A percentile compares a stretch with the other conserved stretches of the same genome.
phyloP scores from a whole-genome alignment of 371 early-diverging fungal species.

The Lichtheimia hyalospora region DNA sequence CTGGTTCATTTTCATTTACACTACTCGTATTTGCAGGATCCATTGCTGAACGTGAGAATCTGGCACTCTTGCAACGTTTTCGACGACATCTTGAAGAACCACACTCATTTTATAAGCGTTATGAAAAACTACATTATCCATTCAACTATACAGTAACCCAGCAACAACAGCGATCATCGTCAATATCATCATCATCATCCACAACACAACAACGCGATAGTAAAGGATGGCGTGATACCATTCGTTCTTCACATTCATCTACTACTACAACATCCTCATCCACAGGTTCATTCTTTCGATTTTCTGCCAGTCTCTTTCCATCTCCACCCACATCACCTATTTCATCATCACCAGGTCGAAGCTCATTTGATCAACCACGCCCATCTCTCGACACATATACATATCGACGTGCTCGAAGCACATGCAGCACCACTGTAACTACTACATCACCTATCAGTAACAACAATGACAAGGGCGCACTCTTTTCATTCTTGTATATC shows the following conservation, averaged over 20 bases:
- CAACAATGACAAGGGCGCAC: neutral
- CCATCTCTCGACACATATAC: conserved; percentile 1
- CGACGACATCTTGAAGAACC: conserved; percentile 25
- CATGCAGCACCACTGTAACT: neutral
- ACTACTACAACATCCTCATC: conserved; percentile 29
- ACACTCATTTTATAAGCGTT: conserved; percentile 18
- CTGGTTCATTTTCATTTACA: conserved; percentile 21
- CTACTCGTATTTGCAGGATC: conserved; percentile 38
- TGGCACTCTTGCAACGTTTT: conserved; percentile 17
- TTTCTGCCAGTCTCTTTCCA: conserved; percentile 40
- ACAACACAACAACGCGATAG: neutral
- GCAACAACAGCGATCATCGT: neutral
- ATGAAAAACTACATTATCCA: conserved; percentile 7
- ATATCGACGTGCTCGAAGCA: neutral
- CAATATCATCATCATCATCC: neutral
- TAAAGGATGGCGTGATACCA: neutral
- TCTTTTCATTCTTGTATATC: conserved; percentile 18
- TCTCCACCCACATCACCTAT: conserved; percentile 37
- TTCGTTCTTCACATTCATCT: conserved; percentile 1
- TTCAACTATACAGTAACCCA: neutral
- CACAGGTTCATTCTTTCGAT: conserved; percentile 31
- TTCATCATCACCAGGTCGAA: neutral
- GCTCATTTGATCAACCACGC: conserved; percentile 11
- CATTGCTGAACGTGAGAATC: conserved; percentile 16
- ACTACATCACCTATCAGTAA: neutral